Evolutionary conservation across 2,329 filamentous ascomycete species (phyloP), one percentile per base, ranked within the genome.

Genomic region (Aschersonia sp.): DNA sequence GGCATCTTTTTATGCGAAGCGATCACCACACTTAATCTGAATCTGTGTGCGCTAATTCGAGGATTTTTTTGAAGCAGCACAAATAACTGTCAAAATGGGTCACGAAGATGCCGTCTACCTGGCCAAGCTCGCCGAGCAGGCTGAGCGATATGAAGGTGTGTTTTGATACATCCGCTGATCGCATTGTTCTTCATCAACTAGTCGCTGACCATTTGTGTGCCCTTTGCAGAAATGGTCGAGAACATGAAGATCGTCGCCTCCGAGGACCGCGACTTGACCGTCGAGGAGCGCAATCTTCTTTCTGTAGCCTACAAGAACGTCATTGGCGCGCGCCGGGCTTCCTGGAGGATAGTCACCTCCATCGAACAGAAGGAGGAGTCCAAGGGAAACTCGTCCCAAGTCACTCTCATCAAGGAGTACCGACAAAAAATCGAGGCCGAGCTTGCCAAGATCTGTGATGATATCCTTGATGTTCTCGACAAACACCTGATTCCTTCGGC

Each of bases 291-390:
- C 68, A 96, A 96, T 75, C 87, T 96, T 56, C 82, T 96, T 53
- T 95, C 89, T 52, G 89, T 96, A 66, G 89, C 89, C 70, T 96
- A 96, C 83, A 96, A 96, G 84, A 96, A 96, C 75, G 89, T 96
- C 67, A 92, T 96, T 65, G 89, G 89, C 69, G 86, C 89, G 61
- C 85, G 89, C 69, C 89, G 89, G 81, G 89, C 89, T 56, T 96
- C 89, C 56, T 96, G 89, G 89, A 87, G 89, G 78, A 96, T 96
- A 69, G 86, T 96, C 65, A 92, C 89, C 66, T 95, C 89, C 61
- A 96, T 96, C 65, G 91, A 96, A 80, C 91, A 96, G 75, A 96
- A 96, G 82, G 91, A 97, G 77, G 91, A 97, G 77, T 92, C 87
- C 66, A 97, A 97, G 84, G 89, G 89, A 77, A 94, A 91, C 72